Base-by-base conservation (phyloP, 2,329 filamentous ascomycete species). In the Fusarium fracticaudum region DNA sequence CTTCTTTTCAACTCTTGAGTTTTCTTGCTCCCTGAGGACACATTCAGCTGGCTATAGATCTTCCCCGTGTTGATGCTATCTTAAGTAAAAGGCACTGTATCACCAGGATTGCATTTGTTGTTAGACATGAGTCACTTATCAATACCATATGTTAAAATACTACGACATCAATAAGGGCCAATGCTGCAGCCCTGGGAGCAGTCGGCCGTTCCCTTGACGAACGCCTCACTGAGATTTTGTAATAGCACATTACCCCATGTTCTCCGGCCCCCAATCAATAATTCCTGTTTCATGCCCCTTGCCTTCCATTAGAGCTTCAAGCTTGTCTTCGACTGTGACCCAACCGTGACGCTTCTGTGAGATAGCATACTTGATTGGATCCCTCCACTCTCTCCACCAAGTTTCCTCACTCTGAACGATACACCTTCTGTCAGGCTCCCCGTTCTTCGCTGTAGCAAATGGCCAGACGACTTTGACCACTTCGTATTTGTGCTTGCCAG, bases 401-500 rank as follows among this genome's bases (percentile, higher is more conserved):
- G 82, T 83, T 76, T 88, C 87, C 79, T 90, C 88, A 65, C 84
- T 87, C 78, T 89, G 87, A n/a, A 90, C 87, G 7, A 83, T 82
- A 72, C 84, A 89, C 60, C 79, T 79, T 55, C 86, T 83, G 18
- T 78, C 84, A n/a, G 71, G 78, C 69, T 86, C 86, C 44, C 82
- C 87, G 72, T 80, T 85, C 76, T 78, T 82, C 8, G 83, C 81
- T 71, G 86, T 87, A 4, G 88, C 88, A 79, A 89, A 90, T 8
- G 88, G 88, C 88, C 88, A 90, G 3, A 90, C 84, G 3, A 85
- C 83, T 77, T 88, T 87, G 55, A 88, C 83, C 6, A 89, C 86
- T 78, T 89, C 88, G 72, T 89, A 90, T 70, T 84, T 86, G 77
- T 85, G 86, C 78, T 86, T 87, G 8, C 87, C 87, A 1, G 83